Base-by-base conservation (phyloP, 257 asterid species). In the Perilla frutescens region DNA sequence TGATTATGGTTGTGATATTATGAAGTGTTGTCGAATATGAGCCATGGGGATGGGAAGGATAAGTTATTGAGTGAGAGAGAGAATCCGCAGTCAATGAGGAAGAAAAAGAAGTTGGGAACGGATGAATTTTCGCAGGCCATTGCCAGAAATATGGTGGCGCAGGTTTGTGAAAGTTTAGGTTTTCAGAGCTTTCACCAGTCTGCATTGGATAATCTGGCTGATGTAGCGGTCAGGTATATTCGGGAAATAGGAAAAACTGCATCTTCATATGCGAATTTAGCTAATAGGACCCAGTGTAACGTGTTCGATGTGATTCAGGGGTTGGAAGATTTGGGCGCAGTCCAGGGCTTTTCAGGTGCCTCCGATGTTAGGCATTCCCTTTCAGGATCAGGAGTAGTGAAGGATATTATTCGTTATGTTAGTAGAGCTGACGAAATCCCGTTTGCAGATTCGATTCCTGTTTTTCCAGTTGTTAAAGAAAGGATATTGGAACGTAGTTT, bases 171-270 rank as follows among this genome's bases (percentile, higher is more conserved):
- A 81, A 69, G 88, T 60, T 76, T 85, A 40, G 98, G 98, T 76
- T 93, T 85, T 82, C 98, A 93, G 79, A 78, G 91, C 78, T 79
- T 89, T 75, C 95, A 90, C 43, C 88, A 79, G 78, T 84, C 87
- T 64, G 93, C 97, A 14, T 72, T 93, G 86, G 89, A 86, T 79
- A 66, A 75, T 49, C 84, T 93, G 0, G 84, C 96, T 7, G 91
- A 87, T 84, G 88, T 90, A 12, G 95, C 90, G 3, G 87, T 86
- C 53, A 81, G 96, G 76, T 89, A 90, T 71, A 76, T 89, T 70
- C 75, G 68, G 49, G 91, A 87, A 48, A 44, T 90, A 11, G 87
- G 87, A 84, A 94, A 76, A 84, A 74, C 62, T 40, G 87, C 96
- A 4, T 76, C 62, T 71, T 75, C 70, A 29, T 71, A 69, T 71